A percentile compares a stretch with the other conserved stretches of the same genome.
phyloP scores from a whole-genome alignment of 495 filamentous ascomycete genomes.

The Elasticomyces elasticus region DNA sequence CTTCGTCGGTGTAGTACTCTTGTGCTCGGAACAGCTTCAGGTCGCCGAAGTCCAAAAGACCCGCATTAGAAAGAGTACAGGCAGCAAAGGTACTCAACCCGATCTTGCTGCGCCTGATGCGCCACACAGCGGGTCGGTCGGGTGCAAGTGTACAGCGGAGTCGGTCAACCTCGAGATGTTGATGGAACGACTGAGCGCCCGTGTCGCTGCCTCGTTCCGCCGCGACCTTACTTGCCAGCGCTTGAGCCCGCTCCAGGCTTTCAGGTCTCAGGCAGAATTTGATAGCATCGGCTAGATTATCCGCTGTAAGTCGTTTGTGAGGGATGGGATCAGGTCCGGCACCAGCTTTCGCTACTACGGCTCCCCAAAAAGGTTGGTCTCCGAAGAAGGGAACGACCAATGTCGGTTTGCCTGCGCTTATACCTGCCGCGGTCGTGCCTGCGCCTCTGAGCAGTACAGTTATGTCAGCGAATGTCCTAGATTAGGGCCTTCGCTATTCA shows the following conservation, averaged over 20 bases:
- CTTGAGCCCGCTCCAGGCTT: conserved; percentile 31
- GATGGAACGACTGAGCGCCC: conserved; percentile 35
- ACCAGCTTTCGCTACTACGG: conserved; percentile 44
- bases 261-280: conserved; percentile 29
- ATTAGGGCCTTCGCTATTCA: too few species aligned
- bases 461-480: too few species aligned
- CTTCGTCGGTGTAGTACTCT: conserved; percentile 35
- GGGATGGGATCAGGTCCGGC: conserved; percentile 41
- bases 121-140: conserved; percentile 31
- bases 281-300: conserved; percentile 37
- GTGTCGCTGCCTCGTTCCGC: conserved; percentile 31
- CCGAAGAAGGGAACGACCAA: conserved; percentile 57
- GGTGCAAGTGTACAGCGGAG: conserved; percentile 31
- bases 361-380: conserved; percentile 52
- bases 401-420: conserved; percentile 47
- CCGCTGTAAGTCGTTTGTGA: conserved; percentile 35
- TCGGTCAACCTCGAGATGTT: conserved; percentile 31
- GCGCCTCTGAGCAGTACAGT: too few species aligned
- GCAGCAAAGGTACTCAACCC: conserved; percentile 34
- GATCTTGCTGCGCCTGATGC: conserved; percentile 30
- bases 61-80: conserved; percentile 31
- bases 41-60: conserved; percentile 31
- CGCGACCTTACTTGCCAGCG: conserved; percentile 31
- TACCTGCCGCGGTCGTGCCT: conserved; percentile 55
- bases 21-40: conserved; percentile 33